A percentile compares a stretch with the other conserved stretches of the same genome.
Conservation (phyloP, 2,329 filamentous ascomycete species). For the Pestalotiopsis sp. region DNA sequence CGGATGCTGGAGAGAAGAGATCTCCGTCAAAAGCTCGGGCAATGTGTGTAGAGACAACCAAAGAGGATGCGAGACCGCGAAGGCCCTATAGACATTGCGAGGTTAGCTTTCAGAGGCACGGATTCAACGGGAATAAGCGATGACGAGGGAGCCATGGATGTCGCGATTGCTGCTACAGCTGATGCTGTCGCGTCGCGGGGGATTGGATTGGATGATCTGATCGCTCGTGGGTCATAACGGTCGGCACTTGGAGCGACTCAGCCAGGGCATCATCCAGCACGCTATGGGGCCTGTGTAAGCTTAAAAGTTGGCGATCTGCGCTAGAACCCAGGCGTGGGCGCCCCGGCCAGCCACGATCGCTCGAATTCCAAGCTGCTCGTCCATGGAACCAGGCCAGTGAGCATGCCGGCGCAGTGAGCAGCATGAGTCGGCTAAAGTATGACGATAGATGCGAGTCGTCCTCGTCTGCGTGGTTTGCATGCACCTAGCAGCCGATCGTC, state of each 20-base stretch:
- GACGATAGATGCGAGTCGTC: no score
- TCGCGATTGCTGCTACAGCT: not conserved
- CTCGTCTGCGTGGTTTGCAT: no score
- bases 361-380: not conserved
- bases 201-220: not conserved
- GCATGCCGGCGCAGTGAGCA: no score
- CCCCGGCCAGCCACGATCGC: not conserved
- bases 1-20: conserved; percentile 49
- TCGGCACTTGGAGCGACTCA: not conserved
- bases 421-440: no score
- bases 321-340: not conserved
- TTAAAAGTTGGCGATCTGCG: conserved; percentile 2
- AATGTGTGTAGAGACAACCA: conserved; percentile 58
- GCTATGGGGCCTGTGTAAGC: not conserved
- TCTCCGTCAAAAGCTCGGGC: conserved; percentile 52
- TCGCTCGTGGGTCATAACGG: not conserved
- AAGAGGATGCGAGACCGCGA: conserved; percentile 55
- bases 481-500: not conserved
- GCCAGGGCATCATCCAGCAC: conserved; percentile 1
- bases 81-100: conserved; percentile 47
- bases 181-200: not conserved
- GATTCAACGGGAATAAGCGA: not conserved
- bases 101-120: conserved; percentile 3
- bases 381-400: not conserved
- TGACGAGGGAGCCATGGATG: not conserved